Conservation (phyloP, 1,139 yeast species). For the Debaryomyces nepalensis region DNA sequence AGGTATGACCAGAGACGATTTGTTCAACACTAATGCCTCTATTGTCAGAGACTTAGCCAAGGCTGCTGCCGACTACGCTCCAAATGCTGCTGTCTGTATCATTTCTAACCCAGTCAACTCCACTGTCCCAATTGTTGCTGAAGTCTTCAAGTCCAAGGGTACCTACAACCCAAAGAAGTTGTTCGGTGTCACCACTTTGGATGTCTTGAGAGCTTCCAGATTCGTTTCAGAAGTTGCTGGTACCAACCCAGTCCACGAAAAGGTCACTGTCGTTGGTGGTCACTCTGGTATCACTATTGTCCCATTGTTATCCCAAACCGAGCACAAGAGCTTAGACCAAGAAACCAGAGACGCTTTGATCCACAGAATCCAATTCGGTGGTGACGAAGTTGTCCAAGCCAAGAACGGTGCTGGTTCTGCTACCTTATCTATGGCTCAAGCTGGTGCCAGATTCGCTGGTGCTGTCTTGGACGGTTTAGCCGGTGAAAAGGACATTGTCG, state of each 20-base stretch:
- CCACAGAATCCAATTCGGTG: slow-evolving; percentile 93
- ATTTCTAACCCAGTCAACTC: slow-evolving; percentile 97
- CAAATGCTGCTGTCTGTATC: slow-evolving; percentile 74
- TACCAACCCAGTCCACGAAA: slow-evolving; percentile 60
- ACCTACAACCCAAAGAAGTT: slow-evolving; percentile 78
- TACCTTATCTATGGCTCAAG: slow-evolving; percentile 95
- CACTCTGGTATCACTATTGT: slow-evolving; percentile 96
- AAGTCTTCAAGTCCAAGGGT: slow-evolving; percentile 75
- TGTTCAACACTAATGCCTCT: slow-evolving; percentile 90
- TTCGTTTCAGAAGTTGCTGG: slow-evolving; percentile 65
- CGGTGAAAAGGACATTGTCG: slow-evolving; percentile 53
- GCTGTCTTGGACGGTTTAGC: slow-evolving; percentile 61
- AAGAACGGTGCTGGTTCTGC: slow-evolving; percentile 96
- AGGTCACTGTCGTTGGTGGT: slow-evolving; percentile 91
- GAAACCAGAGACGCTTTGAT: slow-evolving; percentile 71
- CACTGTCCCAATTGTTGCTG: slow-evolving; percentile 91
- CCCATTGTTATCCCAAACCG: slow-evolving; percentile 76
- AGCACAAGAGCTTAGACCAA: slow-evolving; percentile 51
- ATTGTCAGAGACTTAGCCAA: slow-evolving; percentile 84
- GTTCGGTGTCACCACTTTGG: slow-evolving; percentile 93
- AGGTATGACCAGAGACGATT: slow-evolving; percentile 97
- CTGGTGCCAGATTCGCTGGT: slow-evolving; percentile 81
- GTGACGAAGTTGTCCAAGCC: slow-evolving; percentile 96
- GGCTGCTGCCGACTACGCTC: slow-evolving; percentile 74
- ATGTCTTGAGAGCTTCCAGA: slow-evolving; percentile 86